phyloP scores from a whole-genome alignment of 495 filamentous ascomycete species.

The Glonium stellatum region DNA sequence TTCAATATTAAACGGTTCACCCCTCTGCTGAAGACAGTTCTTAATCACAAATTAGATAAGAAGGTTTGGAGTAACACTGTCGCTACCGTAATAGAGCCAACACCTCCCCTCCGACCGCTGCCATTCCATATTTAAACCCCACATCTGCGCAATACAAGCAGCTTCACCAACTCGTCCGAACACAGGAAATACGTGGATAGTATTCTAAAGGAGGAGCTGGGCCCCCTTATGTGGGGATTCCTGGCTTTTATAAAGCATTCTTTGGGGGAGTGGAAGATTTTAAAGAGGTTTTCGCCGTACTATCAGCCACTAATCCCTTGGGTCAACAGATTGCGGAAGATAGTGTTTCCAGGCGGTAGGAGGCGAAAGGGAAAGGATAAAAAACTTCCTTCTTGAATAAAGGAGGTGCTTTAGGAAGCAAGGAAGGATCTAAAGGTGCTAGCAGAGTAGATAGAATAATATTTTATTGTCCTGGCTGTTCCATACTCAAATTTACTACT shows the following conservation, averaged over 20 bases:
- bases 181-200: slow-evolving; percentile 38
- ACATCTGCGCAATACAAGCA: slow-evolving; percentile 40
- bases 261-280: no score
- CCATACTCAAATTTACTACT: no score
- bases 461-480: no score
- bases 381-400: no score
- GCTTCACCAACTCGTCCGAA: slow-evolving; percentile 42
- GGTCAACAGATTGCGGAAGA: no score
- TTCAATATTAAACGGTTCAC: slow-evolving; percentile 10
- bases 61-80: slow-evolving; percentile 5
- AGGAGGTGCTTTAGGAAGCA: no score
- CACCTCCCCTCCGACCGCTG: not conserved
- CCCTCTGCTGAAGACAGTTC: slow-evolving; percentile 10
- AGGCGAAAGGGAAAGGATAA: no score
- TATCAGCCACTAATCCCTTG: no score
- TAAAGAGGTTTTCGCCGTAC: no score
- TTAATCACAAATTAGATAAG: slow-evolving; percentile 5
- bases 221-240: slow-evolving; percentile 36
- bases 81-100: slow-evolving; percentile 4
- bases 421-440: no score
- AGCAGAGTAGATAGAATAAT: no score
- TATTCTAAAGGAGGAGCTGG: slow-evolving; percentile 39
- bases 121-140: slow-evolving; percentile 39
- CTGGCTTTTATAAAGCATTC: slow-evolving; percentile 35
- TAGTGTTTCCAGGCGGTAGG: no score